phyloP scores from a whole-genome alignment of 2,329 filamentous ascomycete genomes.

The Xylaria polymorpha region DNA sequence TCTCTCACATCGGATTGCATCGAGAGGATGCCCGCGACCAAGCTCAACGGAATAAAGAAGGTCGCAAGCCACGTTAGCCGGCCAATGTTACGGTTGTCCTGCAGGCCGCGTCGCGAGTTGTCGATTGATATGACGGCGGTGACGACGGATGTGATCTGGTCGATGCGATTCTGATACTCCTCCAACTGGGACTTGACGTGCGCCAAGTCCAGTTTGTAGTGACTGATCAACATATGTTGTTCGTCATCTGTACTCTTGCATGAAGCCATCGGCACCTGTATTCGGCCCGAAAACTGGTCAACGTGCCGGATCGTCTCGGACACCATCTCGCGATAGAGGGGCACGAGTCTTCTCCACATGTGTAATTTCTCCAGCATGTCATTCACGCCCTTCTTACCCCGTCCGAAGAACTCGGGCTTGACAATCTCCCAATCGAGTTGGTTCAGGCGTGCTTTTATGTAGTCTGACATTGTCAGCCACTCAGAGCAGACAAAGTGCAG shows the following conservation, averaged over 20 bases:
- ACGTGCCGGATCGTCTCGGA: constrained; percentile 39
- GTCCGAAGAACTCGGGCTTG: constrained; percentile 41
- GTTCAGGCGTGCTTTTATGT: constrained; percentile 47
- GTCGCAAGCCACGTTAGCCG: constrained; percentile 51
- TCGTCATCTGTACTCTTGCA: not conserved
- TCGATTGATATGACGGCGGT: constrained; percentile 49
- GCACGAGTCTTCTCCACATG: constrained; percentile 45
- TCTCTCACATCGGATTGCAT: constrained; percentile 45
- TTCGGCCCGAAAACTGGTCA: constrained; percentile 31
- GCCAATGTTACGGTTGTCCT: constrained; percentile 50
- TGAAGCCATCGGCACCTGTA: not conserved
- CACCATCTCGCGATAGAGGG: constrained; percentile 47
- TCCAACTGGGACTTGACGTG: constrained; percentile 45
- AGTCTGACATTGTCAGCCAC: constrained; percentile 47
- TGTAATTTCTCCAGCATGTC: constrained; percentile 44
- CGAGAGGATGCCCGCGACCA: constrained; percentile 48
- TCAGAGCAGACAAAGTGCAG: constrained; percentile 46
- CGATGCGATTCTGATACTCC: constrained; percentile 50
- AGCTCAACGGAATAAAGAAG: constrained; percentile 51
- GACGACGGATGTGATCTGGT: constrained; percentile 50
- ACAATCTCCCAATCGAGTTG: constrained; percentile 48
- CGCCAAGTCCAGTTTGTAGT: constrained; percentile 44
- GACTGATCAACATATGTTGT: constrained; percentile 18
- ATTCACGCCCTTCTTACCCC: constrained; percentile 38
- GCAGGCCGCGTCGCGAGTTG: constrained; percentile 46